These are phyloP conservation scores for Pythium aphanidermatum DNA, from an alignment of 352 stramenopile species.

Conservation along the genomic window DNA sequence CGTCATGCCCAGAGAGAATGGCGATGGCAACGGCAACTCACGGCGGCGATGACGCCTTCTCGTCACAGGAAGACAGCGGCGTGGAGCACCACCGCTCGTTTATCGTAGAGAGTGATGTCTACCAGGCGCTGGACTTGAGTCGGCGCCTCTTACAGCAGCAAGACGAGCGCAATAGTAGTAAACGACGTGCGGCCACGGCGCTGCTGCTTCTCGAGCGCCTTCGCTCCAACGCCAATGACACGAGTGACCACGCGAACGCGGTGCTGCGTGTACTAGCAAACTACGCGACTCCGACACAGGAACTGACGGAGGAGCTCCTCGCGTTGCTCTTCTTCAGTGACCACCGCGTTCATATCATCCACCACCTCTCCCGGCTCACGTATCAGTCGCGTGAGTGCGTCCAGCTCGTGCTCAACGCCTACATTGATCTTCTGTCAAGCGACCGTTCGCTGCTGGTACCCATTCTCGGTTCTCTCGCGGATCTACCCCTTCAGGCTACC, in stretches of 20 bases:
- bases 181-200: conserved; percentile 39
- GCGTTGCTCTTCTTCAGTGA: conserved; percentile 68
- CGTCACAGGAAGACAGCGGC: neutral
- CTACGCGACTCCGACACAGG: conserved; percentile 55
- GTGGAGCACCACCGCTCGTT: conserved; percentile 39
- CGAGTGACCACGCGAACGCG: conserved; percentile 60
- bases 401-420: conserved; percentile 61
- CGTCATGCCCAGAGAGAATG: too few relatives aligned
- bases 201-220: conserved; percentile 67
- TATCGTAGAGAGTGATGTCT: conserved; percentile 37
- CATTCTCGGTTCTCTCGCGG: conserved; percentile 68
- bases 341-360: conserved; percentile 69
- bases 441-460: conserved; percentile 71
- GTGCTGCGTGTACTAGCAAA: conserved; percentile 73
- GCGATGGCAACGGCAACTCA: too few relatives aligned
- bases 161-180: conserved; percentile 12
- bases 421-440: conserved; percentile 69
- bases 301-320: conserved; percentile 69
- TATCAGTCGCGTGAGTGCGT: conserved; percentile 80
- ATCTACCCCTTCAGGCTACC: conserved; percentile 50
- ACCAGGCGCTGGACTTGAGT: conserved; percentile 39
- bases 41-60: too few relatives aligned
- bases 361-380: conserved; percentile 76
- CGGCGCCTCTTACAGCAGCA: conserved; percentile 50
- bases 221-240: conserved; percentile 37